Conservation (phyloP, 2,329 filamentous ascomycete genomes). For the Magnaporthales sp. region DNA sequence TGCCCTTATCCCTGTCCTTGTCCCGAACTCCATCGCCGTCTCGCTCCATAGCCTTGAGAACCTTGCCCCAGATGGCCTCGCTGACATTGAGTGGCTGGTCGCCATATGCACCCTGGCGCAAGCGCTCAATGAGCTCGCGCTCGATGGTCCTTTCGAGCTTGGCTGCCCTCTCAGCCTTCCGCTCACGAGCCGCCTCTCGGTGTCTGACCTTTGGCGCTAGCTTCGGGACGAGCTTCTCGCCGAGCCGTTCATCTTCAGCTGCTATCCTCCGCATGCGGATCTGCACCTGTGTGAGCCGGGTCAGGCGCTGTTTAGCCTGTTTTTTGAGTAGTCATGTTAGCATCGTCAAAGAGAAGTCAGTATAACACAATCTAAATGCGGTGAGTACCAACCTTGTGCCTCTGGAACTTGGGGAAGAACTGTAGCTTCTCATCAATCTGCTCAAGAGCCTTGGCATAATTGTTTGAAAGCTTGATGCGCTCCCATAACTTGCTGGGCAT, state of each 20-base stretch:
- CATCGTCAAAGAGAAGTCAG: conserved; percentile 7
- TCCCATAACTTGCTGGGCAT: conserved; percentile 93
- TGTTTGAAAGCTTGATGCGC: conserved; percentile 77
- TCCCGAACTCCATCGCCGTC: conserved; percentile 76
- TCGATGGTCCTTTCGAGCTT: conserved; percentile 96
- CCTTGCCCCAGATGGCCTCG: conserved; percentile 94
- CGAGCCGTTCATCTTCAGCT: conserved; percentile 81
- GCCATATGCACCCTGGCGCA: conserved; percentile 89
- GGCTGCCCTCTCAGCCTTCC: conserved; percentile 68
- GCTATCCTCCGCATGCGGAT: conserved; percentile 73
- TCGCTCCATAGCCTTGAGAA: conserved; percentile 81
- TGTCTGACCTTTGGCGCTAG: conserved; percentile 82
- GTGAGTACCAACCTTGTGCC: conserved; percentile 57
- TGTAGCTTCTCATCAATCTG: conserved; percentile 80
- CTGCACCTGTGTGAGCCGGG: conserved; percentile 82
- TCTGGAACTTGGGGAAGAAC: conserved; percentile 90
- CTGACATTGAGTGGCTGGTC: conserved; percentile 93
- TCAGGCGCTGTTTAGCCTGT: conserved; percentile 84
- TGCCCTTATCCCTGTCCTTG: conserved; percentile 80
- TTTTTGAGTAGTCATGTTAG: not conserved
- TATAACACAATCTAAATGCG: not conserved
- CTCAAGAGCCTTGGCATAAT: conserved; percentile 78
- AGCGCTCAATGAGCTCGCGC: conserved; percentile 81
- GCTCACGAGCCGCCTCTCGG: conserved; percentile 62
- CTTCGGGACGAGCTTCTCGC: conserved; percentile 80